These are phyloP conservation scores for Clausena lansium DNA, from an alignment of 345 rosid genomes.

Conservation along the genomic window DNA sequence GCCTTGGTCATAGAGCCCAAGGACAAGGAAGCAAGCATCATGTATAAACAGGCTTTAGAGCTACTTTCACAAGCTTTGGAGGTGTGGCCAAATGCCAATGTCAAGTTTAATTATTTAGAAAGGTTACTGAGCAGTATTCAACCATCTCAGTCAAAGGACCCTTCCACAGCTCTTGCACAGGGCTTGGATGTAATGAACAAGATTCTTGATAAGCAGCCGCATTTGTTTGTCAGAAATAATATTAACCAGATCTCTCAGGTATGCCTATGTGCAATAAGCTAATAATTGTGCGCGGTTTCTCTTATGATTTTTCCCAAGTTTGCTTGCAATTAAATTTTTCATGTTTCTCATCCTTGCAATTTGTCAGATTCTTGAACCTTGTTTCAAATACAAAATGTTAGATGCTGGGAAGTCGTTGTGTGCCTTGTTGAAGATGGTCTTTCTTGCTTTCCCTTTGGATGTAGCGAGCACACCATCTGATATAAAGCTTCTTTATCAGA, in stretches of 20 bases:
- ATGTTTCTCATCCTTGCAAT: conserved; percentile 15
- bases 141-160: conserved; percentile 95
- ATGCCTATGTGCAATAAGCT: conserved; percentile 17
- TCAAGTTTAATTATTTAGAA: conserved; percentile 93
- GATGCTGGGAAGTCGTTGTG: conserved; percentile 96
- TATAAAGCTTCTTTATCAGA: conserved; percentile 74
- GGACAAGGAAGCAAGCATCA: conserved; percentile 85
- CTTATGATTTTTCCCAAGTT: conserved; percentile 10
- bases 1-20: conserved; percentile 99
- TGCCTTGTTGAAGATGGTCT: conserved; percentile 93
- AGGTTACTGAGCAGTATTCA: conserved; percentile 82
- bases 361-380: conserved; percentile 88
- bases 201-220: conserved; percentile 95
- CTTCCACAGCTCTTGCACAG: conserved; percentile 94
- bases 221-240: conserved; percentile 86
- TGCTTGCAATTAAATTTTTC: conserved; percentile 1
- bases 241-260: conserved; percentile 94
- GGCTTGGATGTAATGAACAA: conserved; percentile 99
- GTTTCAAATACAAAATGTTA: conserved; percentile 89
- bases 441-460: conserved; percentile 83
- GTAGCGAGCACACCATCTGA: conserved; percentile 64
- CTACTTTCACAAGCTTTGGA: conserved; percentile 94
- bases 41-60: conserved; percentile 94
- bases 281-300: background rate
- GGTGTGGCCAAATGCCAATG: conserved; percentile 98